These are phyloP conservation scores for Microstegium vimineum DNA, from an alignment of 176 grass and related monocot species.

Conservation along the genomic window DNA sequence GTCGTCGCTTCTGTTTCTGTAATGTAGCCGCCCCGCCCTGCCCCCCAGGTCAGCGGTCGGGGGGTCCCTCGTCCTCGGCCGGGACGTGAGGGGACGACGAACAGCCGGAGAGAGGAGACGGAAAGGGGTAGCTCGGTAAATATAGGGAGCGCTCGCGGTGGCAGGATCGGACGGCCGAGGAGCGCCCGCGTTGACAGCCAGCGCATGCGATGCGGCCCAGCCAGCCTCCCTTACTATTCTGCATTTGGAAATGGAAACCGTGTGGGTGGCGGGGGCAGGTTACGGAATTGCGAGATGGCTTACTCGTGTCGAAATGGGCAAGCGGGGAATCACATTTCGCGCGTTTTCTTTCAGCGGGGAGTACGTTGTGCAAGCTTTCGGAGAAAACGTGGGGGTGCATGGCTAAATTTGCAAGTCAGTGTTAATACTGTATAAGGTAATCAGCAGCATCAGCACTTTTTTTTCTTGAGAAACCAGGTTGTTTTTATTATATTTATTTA, in stretches of 20 bases:
- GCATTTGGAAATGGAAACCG: background rate
- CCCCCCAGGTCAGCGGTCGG: background rate
- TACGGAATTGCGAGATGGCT: background rate
- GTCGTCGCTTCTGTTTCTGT: slow-evolving; percentile 4
- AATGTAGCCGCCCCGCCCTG: slow-evolving; percentile 11
- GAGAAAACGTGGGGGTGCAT: background rate
- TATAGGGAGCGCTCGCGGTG: background rate
- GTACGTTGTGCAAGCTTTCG: no score
- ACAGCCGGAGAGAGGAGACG: background rate
- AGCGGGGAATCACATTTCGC: background rate
- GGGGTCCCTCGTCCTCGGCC: background rate
- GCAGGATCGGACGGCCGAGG: background rate
- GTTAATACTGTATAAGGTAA: no score
- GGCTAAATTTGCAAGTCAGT: no score
- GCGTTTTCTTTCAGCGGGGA: background rate
- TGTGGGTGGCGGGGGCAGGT: background rate
- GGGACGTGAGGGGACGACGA: background rate
- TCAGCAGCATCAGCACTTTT: no score
- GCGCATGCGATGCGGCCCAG: slow-evolving; percentile 8
- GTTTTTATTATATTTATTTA: no score
- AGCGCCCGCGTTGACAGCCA: background rate
- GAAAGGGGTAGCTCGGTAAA: slow-evolving; percentile 20
- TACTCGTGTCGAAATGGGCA: no score
- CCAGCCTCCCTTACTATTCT: no score
- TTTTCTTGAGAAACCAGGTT: no score